Evolutionary conservation across 352 stramenopile genomes (phyloP).

Genomic region (Aphanomyces astaci): DNA sequence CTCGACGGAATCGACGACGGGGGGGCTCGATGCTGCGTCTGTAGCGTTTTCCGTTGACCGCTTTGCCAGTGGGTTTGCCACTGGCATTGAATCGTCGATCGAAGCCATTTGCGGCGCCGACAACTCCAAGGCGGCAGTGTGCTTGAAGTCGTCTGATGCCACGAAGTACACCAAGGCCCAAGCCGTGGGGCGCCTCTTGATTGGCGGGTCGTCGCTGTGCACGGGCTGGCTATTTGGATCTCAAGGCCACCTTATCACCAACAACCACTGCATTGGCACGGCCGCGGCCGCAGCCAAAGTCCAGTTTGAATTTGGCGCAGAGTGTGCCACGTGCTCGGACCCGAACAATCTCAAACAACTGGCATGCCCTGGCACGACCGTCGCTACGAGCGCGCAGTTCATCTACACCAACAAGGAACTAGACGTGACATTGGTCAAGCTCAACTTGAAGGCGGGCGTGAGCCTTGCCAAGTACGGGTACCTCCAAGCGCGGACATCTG

Average conservation of each 20-base stretch:
- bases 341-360: constrained; percentile 34
- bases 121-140: constrained; percentile 50
- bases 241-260: constrained; percentile 53
- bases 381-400: constrained; percentile 36
- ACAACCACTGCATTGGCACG: constrained; percentile 51
- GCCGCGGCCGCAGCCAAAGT: constrained; percentile 31
- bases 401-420: constrained; percentile 37
- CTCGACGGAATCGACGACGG: not conserved
- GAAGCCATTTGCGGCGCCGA: constrained; percentile 31
- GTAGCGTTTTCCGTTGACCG: not conserved
- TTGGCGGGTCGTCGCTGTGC: constrained; percentile 33
- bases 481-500: constrained; percentile 37
- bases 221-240: constrained; percentile 58
- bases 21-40: not conserved
- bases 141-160: constrained; percentile 43
- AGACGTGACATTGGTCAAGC: constrained; percentile 56
- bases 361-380: constrained; percentile 35
- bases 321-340: constrained; percentile 23
- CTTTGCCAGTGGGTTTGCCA: not conserved
- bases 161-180: constrained; percentile 49
- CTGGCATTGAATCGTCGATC: not conserved
- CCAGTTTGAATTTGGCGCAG: constrained; percentile 55
- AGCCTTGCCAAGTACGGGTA: constrained; percentile 44
- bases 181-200: constrained; percentile 43
- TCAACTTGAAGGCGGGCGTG: constrained; percentile 38